These are phyloP conservation scores for Quercus gilva DNA, from an alignment of 306 rosid genomes.

Conservation along the genomic window DNA sequence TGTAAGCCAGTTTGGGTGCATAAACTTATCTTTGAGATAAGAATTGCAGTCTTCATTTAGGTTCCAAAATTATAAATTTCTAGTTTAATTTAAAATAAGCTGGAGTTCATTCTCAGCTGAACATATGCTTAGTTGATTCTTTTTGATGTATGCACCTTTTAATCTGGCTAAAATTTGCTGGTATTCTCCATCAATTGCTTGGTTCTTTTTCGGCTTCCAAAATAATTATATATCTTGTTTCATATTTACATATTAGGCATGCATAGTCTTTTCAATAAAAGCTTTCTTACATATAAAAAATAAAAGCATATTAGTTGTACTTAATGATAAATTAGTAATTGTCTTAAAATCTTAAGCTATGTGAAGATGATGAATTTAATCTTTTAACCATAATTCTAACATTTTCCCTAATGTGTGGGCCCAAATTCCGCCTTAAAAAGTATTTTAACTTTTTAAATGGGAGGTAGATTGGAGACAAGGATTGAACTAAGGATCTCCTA, in stretches of 20 bases:
- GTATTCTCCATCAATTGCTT: not conserved
- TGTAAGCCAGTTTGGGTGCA: constrained; percentile 46
- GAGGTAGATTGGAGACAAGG: no score
- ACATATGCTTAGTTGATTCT: not conserved
- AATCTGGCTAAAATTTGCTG: not conserved
- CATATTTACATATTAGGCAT: constrained; percentile 6
- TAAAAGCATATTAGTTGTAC: no score
- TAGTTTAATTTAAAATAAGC: not conserved
- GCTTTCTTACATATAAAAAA: no score
- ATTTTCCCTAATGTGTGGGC: no score
- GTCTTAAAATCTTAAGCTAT: no score
- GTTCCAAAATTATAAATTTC: not conserved
- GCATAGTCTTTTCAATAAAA: no score
- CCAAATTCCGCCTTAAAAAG: no score
- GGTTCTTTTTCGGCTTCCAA: not conserved
- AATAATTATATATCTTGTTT: constrained; percentile 20
- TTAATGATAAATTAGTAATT: no score
- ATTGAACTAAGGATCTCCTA: no score
- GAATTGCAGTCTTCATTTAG: not conserved
- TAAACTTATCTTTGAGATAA: constrained; percentile 1
- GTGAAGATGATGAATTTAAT: no score
- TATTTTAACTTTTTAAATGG: no score
- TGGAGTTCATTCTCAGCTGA: not conserved
- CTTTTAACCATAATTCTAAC: no score
- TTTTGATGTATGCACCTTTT: not conserved